Conservation (phyloP, 148 eudicot species). For the Hydrangea macrophylla region DNA sequence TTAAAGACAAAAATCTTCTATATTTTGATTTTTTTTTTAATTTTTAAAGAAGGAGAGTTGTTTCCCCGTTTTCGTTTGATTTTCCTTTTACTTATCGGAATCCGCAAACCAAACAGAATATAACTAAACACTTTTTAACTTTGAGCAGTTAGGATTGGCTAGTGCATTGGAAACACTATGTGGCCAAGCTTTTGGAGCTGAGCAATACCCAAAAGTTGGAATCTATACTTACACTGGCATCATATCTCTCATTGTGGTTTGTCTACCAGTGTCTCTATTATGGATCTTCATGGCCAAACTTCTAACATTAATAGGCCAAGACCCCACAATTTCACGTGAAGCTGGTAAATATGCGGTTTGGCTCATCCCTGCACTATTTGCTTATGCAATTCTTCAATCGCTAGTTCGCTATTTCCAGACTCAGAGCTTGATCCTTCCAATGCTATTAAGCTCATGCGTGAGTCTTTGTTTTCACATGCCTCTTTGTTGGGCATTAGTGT, state of each 20-base stretch:
- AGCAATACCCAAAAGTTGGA: conserved; percentile 37
- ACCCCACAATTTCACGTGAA: conserved; percentile 35
- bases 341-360: conserved; percentile 33
- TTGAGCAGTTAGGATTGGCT: conserved; percentile 36
- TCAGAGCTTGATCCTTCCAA: conserved; percentile 42
- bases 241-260: conserved; percentile 28
- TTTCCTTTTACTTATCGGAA: no score
- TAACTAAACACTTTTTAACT: neutral
- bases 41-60: no score
- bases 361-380: conserved; percentile 37
- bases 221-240: conserved; percentile 34
- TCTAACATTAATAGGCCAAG: conserved; percentile 38
- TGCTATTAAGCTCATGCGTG: conserved; percentile 28
- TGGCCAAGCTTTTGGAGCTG: conserved; percentile 57
- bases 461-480: conserved; percentile 32
- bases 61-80: no score
- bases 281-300: conserved; percentile 45
- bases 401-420: conserved; percentile 34
- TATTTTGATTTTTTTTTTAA: no score
- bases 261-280: conserved; percentile 27
- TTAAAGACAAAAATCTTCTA: no score
- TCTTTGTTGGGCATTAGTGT: conserved; percentile 38
- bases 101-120: neutral
- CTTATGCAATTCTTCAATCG: conserved; percentile 30
- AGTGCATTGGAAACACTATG: conserved; percentile 51